These are phyloP conservation scores for Penicillium waksmanii DNA, from an alignment of 495 filamentous ascomycete species.

Conservation along the genomic window DNA sequence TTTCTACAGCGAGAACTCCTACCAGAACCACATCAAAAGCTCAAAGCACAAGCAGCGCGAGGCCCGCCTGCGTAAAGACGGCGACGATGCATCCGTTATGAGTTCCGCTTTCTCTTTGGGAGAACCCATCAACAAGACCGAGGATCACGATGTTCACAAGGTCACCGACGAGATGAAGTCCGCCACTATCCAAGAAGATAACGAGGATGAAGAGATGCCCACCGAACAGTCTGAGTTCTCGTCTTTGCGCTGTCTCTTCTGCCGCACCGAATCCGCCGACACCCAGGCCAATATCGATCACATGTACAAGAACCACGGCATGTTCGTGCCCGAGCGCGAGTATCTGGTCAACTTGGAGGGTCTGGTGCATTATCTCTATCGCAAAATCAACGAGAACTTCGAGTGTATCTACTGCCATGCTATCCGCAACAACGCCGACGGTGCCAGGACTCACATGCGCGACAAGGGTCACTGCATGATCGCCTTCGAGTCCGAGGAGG, in stretches of 20 bases:
- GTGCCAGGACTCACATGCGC: conserved; percentile 92
- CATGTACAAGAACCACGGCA: conserved; percentile 90
- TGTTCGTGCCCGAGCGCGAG: conserved; percentile 90
- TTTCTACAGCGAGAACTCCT: conserved; percentile 95
- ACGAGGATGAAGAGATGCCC: conserved; percentile 34
- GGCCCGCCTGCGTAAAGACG: conserved; percentile 46
- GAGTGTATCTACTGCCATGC: conserved; percentile 87
- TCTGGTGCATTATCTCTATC: conserved; percentile 71
- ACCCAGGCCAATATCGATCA: conserved; percentile 75
- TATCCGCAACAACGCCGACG: conserved; percentile 69
- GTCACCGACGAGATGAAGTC: conserved; percentile 80
- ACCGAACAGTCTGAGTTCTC: conserved; percentile 40
- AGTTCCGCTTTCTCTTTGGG: conserved; percentile 91
- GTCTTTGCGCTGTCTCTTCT: conserved; percentile 83
- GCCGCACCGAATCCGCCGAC: conserved; percentile 75
- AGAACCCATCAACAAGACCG: conserved; percentile 65
- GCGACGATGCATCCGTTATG: conserved; percentile 76
- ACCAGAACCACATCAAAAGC: conserved; percentile 88
- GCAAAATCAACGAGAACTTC: conserved; percentile 75
- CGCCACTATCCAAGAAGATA: conserved; percentile 60
- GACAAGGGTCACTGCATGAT: conserved; percentile 97
- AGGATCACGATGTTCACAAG: conserved; percentile 73
- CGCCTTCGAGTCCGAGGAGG: conserved; percentile 83
- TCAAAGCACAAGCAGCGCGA: conserved; percentile 83
- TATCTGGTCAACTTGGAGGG: conserved; percentile 83